These are phyloP conservation scores for Globisporangium megalacanthum DNA, from an alignment of 352 stramenopile genomes.

Conservation along the genomic window DNA sequence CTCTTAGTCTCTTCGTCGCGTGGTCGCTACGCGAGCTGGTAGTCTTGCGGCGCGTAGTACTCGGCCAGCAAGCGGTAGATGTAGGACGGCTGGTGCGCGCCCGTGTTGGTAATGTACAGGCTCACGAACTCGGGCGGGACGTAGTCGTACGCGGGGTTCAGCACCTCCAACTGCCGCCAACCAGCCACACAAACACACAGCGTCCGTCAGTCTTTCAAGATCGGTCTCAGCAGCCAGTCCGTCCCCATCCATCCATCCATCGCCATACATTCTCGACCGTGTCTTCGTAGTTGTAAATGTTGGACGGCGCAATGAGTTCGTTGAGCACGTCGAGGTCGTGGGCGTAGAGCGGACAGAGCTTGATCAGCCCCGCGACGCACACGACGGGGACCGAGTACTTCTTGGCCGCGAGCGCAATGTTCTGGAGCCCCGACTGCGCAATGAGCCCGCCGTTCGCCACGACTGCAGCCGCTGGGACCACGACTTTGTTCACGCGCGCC, in stretches of 20 bases:
- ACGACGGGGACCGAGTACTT: constrained; percentile 96
- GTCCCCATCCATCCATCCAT: too few relatives aligned
- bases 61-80: constrained; percentile 98
- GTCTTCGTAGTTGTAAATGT: constrained; percentile 89
- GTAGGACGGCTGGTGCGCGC: constrained; percentile 97
- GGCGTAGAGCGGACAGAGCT: constrained; percentile 97
- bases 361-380: constrained; percentile 96
- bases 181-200: constrained; percentile 5
- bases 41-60: constrained; percentile 98
- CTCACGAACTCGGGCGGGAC: constrained; percentile 96
- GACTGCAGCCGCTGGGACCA: constrained; percentile 94
- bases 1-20: neutral
- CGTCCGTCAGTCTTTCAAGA: neutral
- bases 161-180: constrained; percentile 83
- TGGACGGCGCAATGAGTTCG: constrained; percentile 82
- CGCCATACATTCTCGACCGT: constrained; percentile 73
- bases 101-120: constrained; percentile 98
- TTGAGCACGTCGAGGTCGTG: constrained; percentile 97
- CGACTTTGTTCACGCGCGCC: constrained; percentile 97
- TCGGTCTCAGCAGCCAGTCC: too few relatives aligned
- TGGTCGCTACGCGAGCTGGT: constrained; percentile 57
- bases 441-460: constrained; percentile 97
- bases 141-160: constrained; percentile 98
- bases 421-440: constrained; percentile 91
- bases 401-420: constrained; percentile 94